Evolutionary conservation across 345 rosid species (phyloP).

Genomic region (Arabidopsis arenosa): DNA sequence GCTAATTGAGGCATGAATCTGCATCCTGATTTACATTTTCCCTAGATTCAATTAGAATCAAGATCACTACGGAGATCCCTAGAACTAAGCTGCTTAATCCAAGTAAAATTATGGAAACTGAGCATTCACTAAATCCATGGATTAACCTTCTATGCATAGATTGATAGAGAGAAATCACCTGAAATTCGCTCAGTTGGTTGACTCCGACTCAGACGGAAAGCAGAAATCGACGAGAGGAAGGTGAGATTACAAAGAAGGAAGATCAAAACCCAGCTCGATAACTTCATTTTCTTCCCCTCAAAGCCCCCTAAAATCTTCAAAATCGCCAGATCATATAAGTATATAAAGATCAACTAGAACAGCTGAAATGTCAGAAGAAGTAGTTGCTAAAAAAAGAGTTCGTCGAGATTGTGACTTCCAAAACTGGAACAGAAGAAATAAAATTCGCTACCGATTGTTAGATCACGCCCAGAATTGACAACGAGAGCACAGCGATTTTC

Average conservation of each 20-base stretch:
- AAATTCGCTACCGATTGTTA: neutral
- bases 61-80: neutral
- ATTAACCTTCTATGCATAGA: neutral
- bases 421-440: constrained; percentile 30
- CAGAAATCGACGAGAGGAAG: constrained; percentile 50
- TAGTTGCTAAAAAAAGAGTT: constrained; percentile 49
- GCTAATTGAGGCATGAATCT: neutral
- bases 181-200: constrained; percentile 93
- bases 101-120: neutral
- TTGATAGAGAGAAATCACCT: constrained; percentile 50
- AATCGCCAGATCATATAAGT: constrained; percentile 13
- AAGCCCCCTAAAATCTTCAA: constrained; percentile 21
- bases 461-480: constrained; percentile 42
- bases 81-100: neutral
- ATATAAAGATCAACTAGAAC: constrained; percentile 7
- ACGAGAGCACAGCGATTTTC: constrained; percentile 48
- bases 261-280: constrained; percentile 58
- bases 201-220: constrained; percentile 64
- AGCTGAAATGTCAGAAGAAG: constrained; percentile 51
- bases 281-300: constrained; percentile 50
- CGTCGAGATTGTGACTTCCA: constrained; percentile 32
- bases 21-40: constrained; percentile 6
- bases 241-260: constrained; percentile 49
- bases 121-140: constrained; percentile 2
- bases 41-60: constrained; percentile 21